Evolutionary conservation across 495 filamentous ascomycete species (phyloP).

Genomic region (Trichocladium uniseriatum): DNA sequence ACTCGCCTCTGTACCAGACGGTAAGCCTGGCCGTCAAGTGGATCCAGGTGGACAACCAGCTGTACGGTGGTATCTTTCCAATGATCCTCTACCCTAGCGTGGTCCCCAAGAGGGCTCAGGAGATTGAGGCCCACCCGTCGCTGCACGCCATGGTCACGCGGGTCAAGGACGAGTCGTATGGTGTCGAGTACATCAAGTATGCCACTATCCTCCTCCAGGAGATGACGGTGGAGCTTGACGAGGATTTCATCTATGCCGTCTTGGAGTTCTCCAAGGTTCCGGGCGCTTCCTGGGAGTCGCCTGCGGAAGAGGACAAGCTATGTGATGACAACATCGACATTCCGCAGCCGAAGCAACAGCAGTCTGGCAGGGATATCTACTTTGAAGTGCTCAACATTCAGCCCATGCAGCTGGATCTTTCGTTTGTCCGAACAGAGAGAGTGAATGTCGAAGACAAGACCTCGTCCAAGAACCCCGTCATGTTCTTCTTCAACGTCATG

Average conservation of each 20-base stretch:
- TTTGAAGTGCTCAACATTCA: constrained; percentile 95
- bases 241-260: constrained; percentile 94
- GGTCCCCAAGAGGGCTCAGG: constrained; percentile 95
- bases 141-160: constrained; percentile 83
- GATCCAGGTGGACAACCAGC: constrained; percentile 98
- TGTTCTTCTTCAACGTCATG: constrained; percentile 97
- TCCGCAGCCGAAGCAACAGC: constrained; percentile 78
- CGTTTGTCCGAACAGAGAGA: constrained; percentile 91
- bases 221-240: constrained; percentile 96
- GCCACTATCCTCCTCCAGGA: constrained; percentile 88
- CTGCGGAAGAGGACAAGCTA: constrained; percentile 67
- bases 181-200: constrained; percentile 97
- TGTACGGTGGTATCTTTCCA: constrained; percentile 96
- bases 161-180: constrained; percentile 97
- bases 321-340: constrained; percentile 86
- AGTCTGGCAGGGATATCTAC: constrained; percentile 85
- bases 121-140: constrained; percentile 93
- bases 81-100: constrained; percentile 96
- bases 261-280: constrained; percentile 92
- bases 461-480: constrained; percentile 80
- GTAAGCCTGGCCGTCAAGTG: constrained; percentile 85
- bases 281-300: constrained; percentile 82
- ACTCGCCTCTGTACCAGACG: constrained; percentile 88
- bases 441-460: constrained; percentile 94
- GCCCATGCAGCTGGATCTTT: constrained; percentile 94